Evolutionary conservation across 1,284 basidiomycete species (phyloP).

Genomic region (Phellopilus nigrolimitatus): DNA sequence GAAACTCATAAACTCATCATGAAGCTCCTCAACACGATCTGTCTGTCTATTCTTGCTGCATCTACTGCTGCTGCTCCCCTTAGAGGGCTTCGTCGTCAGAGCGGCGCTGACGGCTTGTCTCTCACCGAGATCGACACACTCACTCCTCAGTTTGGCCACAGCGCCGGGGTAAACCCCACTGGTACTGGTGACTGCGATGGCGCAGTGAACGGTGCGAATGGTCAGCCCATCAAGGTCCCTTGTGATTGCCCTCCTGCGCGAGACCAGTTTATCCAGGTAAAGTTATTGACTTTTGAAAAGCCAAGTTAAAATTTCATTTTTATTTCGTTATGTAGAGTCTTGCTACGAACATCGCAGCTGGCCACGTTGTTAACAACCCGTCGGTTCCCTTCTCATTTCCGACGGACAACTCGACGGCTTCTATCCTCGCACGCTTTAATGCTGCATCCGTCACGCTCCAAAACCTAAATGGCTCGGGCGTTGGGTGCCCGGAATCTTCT

Average conservation of each 20-base stretch:
- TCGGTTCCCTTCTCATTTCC: slow-evolving; percentile 33
- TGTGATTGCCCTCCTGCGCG: slow-evolving; percentile 37
- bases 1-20: slow-evolving; percentile 12
- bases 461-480: slow-evolving; percentile 27
- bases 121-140: slow-evolving; percentile 23
- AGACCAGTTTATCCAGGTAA: slow-evolving; percentile 30
- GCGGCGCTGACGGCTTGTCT: slow-evolving; percentile 20
- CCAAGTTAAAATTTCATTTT: slow-evolving; percentile 6
- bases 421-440: slow-evolving; percentile 32
- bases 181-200: slow-evolving; percentile 34
- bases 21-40: slow-evolving; percentile 24
- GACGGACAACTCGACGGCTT: slow-evolving; percentile 30
- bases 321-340: slow-evolving; percentile 24
- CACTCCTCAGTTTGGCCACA: slow-evolving; percentile 28
- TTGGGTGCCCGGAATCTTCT: slow-evolving; percentile 25
- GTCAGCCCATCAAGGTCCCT: slow-evolving; percentile 35
- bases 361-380: slow-evolving; percentile 36
- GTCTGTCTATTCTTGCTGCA: slow-evolving; percentile 32
- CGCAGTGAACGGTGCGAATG: slow-evolving; percentile 27
- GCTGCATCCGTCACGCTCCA: slow-evolving; percentile 34
- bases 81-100: slow-evolving; percentile 6
- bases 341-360: slow-evolving; percentile 33
- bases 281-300: slow-evolving; percentile 2
- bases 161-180: slow-evolving; percentile 26
- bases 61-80: slow-evolving; percentile 37